Conservation (phyloP, 176 grass and related monocot genomes). For the bread wheat (Triticum aestivum) region IWGSC_CS_RefSeq_v2.1 NC_057806.1:243928613-243929112, state of each 20-base stretch:
- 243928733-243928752: conserved; percentile 54
- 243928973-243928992: not conserved
- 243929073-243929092: not conserved
- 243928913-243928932: conserved; percentile 9
- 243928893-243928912: conserved; percentile 35
- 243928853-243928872: conserved; percentile 27
- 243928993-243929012: conserved; percentile 5
- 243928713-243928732: conserved; percentile 8
- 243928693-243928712: not conserved
- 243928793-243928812: conserved; percentile 20
- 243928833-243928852: conserved; percentile 1
- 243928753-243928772: conserved; percentile 52
- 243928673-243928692: not conserved
- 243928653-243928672: not conserved
- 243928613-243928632: not conserved
- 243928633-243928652: not conserved
- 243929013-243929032: not conserved
- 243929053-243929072: not conserved
- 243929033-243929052: not conserved
- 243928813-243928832: conserved; percentile 32
- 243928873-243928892: conserved; percentile 32
- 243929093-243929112: not conserved
- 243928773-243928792: conserved; percentile 51
- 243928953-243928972: not conserved
- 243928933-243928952: conserved; percentile 4